A percentile compares a stretch with the other conserved stretches of the same genome.
Conservation (phyloP, 768 basidiomycete species). For the Rhodotorula diobovata region DNA sequence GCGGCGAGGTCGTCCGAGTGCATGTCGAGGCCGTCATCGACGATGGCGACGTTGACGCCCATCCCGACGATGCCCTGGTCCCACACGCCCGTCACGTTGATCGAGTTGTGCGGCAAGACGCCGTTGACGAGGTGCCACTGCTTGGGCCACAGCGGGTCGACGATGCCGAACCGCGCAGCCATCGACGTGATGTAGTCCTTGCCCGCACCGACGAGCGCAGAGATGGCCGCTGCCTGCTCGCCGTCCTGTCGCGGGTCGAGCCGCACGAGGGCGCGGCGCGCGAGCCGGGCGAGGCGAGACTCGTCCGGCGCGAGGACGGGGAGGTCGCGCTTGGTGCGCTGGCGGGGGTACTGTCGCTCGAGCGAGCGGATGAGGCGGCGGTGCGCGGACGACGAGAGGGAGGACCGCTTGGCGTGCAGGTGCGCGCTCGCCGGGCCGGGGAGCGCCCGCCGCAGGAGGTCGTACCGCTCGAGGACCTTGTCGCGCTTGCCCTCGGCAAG, state of each 20-base stretch:
- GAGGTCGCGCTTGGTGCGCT: slow-evolving; percentile 47
- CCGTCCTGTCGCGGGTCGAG: background rate
- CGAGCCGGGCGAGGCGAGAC: background rate
- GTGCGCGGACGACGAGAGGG: background rate
- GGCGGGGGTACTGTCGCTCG: slow-evolving; percentile 43
- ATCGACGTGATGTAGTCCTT: slow-evolving; percentile 42
- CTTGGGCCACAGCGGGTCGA: slow-evolving; percentile 71
- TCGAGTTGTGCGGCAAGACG: slow-evolving; percentile 62
- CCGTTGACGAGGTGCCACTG: slow-evolving; percentile 98
- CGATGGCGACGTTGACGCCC: slow-evolving; percentile 77
- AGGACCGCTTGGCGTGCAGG: background rate
- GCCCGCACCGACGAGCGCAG: background rate
- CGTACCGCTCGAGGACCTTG: slow-evolving; percentile 36
- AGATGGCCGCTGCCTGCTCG: background rate
- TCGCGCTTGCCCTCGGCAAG: slow-evolving; percentile 35
- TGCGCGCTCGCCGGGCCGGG: background rate
- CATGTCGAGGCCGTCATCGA: slow-evolving; percentile 92
- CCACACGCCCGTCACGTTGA: slow-evolving; percentile 94
- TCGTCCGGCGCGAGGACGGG: slow-evolving; percentile 31
- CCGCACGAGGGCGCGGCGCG: slow-evolving; percentile 4
- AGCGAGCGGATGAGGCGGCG: slow-evolving; percentile 39
- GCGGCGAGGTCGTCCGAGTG: slow-evolving; percentile 74
- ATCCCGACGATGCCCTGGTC: slow-evolving; percentile 80
- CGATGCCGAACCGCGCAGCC: slow-evolving; percentile 62
- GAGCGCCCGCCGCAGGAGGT: slow-evolving; percentile 12